A percentile compares a stretch with the other conserved stretches of the same genome.
Evolutionary conservation across 441 rosid species (phyloP).

Genomic region (Theobroma grandiflorum): DNA sequence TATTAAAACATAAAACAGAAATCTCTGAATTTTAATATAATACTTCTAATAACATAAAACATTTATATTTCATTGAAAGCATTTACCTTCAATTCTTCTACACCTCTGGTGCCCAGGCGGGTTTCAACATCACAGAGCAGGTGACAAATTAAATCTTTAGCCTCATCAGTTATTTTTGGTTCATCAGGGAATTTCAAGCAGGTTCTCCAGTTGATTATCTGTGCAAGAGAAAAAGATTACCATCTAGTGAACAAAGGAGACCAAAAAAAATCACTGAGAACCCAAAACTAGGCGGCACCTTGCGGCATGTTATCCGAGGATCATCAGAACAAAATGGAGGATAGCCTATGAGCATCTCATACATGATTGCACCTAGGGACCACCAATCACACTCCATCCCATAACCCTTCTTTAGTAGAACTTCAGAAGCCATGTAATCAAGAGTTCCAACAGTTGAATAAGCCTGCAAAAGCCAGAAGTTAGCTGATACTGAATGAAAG

Average conservation of each 20-base stretch:
- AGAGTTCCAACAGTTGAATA: conserved; percentile 98
- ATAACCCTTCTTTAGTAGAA: conserved; percentile 87
- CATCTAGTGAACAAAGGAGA: conserved; percentile 32
- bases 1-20: conserved; percentile 4
- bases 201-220: conserved; percentile 92
- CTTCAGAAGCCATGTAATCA: conserved; percentile 98
- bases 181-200: conserved; percentile 97
- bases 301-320: conserved; percentile 91
- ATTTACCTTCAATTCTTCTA: conserved; percentile 85
- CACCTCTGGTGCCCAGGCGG: conserved; percentile 90
- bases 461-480: conserved; percentile 58
- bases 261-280: conserved; percentile 26
- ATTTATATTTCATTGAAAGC: conserved; percentile 13
- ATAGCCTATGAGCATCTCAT: conserved; percentile 93
- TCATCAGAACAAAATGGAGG: conserved; percentile 97
- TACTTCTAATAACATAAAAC: background rate
- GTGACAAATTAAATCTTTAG: conserved; percentile 84
- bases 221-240: conserved; percentile 31
- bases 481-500: conserved; percentile 19
- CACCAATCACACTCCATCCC: conserved; percentile 99
- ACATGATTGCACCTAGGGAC: conserved; percentile 96
- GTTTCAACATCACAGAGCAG: conserved; percentile 93
- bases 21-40: conserved; percentile 17
- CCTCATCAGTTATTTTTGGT: conserved; percentile 83
- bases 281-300: conserved; percentile 55